These are phyloP conservation scores for Tricharina praecox DNA, from an alignment of 495 filamentous ascomycete species.

Conservation along the genomic window DNA sequence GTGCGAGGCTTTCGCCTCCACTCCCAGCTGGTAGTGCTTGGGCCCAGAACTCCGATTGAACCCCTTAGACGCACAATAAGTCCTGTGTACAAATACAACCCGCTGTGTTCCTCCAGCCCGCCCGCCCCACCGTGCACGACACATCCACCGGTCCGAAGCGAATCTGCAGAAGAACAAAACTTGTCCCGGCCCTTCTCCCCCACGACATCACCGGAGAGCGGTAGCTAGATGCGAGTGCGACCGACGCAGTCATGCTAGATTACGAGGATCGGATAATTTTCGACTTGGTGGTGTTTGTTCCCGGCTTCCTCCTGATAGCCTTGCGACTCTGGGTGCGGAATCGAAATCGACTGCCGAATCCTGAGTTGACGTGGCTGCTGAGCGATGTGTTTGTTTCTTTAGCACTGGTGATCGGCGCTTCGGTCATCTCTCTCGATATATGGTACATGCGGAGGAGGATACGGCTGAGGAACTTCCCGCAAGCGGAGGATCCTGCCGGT, in stretches of 20 bases:
- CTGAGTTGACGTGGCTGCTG: not conserved
- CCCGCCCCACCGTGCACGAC: too few relatives aligned
- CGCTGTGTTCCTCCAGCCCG: too few relatives aligned
- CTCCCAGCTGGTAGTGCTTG: too few relatives aligned
- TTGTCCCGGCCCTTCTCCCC: too few relatives aligned
- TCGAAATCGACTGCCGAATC: not conserved
- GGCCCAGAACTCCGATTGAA: too few relatives aligned
- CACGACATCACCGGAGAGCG: too few relatives aligned
- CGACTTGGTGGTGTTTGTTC: not conserved
- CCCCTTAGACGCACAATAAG: too few relatives aligned
- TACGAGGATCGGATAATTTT: conserved; percentile 3
- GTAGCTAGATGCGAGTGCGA: too few relatives aligned
- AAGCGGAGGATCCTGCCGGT: not conserved
- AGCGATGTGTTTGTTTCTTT: not conserved
- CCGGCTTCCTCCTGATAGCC: not conserved
- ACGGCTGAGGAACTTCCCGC: not conserved
- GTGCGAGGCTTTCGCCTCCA: too few relatives aligned
- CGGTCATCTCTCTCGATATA: not conserved
- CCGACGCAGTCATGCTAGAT: not conserved
- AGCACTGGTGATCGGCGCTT: not conserved
- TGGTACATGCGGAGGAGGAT: not conserved
- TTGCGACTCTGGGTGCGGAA: not conserved
- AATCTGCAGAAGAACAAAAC: too few relatives aligned
- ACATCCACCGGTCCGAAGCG: too few relatives aligned
- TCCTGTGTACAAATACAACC: too few relatives aligned